Evolutionary conservation across 805 yeast species (phyloP).

Genomic region (Geotrichum ghanense): DNA sequence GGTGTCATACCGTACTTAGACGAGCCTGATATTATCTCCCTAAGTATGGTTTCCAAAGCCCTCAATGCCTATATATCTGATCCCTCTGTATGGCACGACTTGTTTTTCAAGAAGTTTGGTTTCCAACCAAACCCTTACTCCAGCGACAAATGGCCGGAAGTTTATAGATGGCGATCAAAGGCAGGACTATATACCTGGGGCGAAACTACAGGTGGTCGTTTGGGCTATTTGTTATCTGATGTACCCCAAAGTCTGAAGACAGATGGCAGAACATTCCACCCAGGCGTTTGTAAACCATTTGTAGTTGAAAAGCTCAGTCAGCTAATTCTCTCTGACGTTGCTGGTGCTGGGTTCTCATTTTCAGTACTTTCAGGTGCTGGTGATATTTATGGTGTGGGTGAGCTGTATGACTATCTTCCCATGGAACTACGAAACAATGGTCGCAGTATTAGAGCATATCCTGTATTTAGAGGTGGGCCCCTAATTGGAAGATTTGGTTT

Average conservation of each 20-base stretch:
- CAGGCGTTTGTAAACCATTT: constrained; percentile 30
- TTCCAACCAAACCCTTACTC: constrained; percentile 32
- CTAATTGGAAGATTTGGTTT: neutral
- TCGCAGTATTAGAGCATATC: neutral
- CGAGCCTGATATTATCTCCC: constrained; percentile 28
- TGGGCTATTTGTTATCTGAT: constrained; percentile 31
- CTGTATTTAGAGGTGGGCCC: neutral
- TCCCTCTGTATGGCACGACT: constrained; percentile 34
- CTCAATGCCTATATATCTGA: constrained; percentile 28
- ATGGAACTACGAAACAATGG: neutral
- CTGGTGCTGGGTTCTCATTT: constrained; percentile 57
- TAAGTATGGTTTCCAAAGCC: constrained; percentile 31
- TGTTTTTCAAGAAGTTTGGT: constrained; percentile 37
- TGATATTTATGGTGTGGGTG: constrained; percentile 37
- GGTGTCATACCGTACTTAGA: constrained; percentile 15
- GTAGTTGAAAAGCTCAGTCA: constrained; percentile 28
- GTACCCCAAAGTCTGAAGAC: constrained; percentile 5
- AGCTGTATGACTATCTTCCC: constrained; percentile 21
- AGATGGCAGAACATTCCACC: constrained; percentile 12
- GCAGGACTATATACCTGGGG: constrained; percentile 45
- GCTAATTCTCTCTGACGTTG: constrained; percentile 33
- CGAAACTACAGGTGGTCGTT: constrained; percentile 30
- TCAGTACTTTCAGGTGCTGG: constrained; percentile 48
- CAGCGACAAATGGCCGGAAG: constrained; percentile 37
- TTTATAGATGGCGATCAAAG: constrained; percentile 31